Base-by-base conservation (phyloP, 345 rosid genomes). In the Eucalyptus guilfoylei region DNA sequence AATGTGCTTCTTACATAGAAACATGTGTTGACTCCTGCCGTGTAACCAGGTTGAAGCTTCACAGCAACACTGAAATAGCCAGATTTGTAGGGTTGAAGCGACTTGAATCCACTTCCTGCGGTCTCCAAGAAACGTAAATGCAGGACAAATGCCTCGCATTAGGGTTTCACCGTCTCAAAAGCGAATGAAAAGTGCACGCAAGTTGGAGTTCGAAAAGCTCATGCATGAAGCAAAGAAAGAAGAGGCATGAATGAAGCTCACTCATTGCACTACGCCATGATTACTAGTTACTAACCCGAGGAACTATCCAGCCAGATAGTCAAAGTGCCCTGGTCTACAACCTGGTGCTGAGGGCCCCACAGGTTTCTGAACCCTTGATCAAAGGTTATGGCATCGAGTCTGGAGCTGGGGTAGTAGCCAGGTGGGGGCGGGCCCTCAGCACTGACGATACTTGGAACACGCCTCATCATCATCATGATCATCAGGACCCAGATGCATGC, bases 341-440 rank as follows among this genome's bases (percentile, higher is more conserved):
- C 94, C 89, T 96, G 99, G 89, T 97, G 99, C 90, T 94, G 98
- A 90, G 97, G 93, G 30, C 98, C 98, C 99, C 99, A 97, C 24
- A 92, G 91, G 89, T 95, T 96, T 50, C 92, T 93, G 85, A 90
- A 95, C 23, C 92, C 95, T 89, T 93, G 93, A 49, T 92, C 88
- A 87, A 97, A 97, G 32, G 89, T 87, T 5, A 95, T 54, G 50
- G 98, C 85, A 5, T 64, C 86, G 49, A 95, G 85, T 80, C 87
- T 91, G 72, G 97, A 94, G 88, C 98, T 92, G 6, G 99, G 99
- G 87, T 89, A 90, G 92, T 95, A 97, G 52, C 99, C 99, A 2
- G 99, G 99, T 4, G 97, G 94, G 86, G 99, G 98, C 86, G 96
- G 96, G 76, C 92, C 89, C 85, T 94, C 94, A 67, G 94, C 91